phyloP scores from a whole-genome alignment of 768 basidiomycete genomes.

The Fomitopsis serialis region DNA sequence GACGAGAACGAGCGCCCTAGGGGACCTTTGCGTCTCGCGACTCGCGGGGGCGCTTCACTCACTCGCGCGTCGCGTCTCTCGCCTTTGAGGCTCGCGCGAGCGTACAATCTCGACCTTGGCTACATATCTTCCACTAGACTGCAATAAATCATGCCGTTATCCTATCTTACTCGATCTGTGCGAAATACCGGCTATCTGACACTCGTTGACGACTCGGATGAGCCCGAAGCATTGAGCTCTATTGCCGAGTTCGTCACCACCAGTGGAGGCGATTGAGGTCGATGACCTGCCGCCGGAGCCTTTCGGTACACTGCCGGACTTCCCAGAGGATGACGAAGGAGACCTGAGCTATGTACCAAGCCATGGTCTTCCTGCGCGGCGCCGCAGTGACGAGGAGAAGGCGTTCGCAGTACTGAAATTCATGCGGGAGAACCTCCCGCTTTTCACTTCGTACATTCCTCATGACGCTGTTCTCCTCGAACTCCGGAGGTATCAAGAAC shows the following conservation, averaged over 20 bases:
- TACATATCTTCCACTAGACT: no score
- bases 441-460: no score
- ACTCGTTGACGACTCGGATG: slow-evolving; percentile 5
- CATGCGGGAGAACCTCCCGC: background rate
- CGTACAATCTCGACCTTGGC: no score
- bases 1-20: no score
- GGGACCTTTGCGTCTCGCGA: no score
- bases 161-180: background rate
- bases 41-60: no score
- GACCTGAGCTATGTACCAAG: background rate
- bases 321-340: background rate
- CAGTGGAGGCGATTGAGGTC: background rate
- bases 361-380: background rate
- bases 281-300: background rate
- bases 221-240: background rate
- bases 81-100: no score
- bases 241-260: slow-evolving; percentile 3
- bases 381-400: background rate
- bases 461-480: background rate
- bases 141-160: no score
- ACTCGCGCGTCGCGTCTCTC: no score
- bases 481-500: background rate
- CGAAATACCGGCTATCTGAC: slow-evolving; percentile 10
- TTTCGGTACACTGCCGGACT: background rate
- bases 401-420: background rate